A percentile compares a stretch with the other conserved stretches of the same genome.
Evolutionary conservation across 78 protist genomes (phyloP).

Genomic region (Dictyostelium intermedium): DNA sequence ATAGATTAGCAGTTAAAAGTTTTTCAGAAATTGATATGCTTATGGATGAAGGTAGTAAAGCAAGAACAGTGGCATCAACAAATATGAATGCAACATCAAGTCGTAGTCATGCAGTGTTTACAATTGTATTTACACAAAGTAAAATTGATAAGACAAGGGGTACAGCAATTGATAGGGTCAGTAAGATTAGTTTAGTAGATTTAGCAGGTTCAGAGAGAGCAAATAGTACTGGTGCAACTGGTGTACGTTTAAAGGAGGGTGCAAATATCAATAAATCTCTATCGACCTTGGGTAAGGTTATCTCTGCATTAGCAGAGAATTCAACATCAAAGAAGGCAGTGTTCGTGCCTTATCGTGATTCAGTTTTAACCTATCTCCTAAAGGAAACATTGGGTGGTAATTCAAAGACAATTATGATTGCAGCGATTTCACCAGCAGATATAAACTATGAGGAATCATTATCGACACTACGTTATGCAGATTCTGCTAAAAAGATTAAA

Average conservation of each 20-base stretch:
- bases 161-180: slow-evolving; percentile 72
- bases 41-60: slow-evolving; percentile 72
- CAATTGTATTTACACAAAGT: slow-evolving; percentile 77
- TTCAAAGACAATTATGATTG: slow-evolving; percentile 95
- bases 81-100: slow-evolving; percentile 90
- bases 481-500: slow-evolving; percentile 93
- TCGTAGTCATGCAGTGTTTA: slow-evolving; percentile 94
- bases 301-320: slow-evolving; percentile 89
- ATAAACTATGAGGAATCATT: slow-evolving; percentile 89
- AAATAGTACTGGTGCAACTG: slow-evolving; percentile 85
- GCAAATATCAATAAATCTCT: slow-evolving; percentile 89
- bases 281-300: slow-evolving; percentile 90
- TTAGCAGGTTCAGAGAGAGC: slow-evolving; percentile 94
- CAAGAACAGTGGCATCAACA: slow-evolving; percentile 91
- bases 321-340: slow-evolving; percentile 75
- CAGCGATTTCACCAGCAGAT: slow-evolving; percentile 87
- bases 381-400: slow-evolving; percentile 98
- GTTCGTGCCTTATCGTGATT: slow-evolving; percentile 96
- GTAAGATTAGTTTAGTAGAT: slow-evolving; percentile 81
- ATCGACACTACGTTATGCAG: slow-evolving; percentile 96
- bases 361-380: slow-evolving; percentile 93
- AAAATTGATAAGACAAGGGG: slow-evolving; percentile 57
- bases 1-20: slow-evolving; percentile 76
- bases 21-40: slow-evolving; percentile 71
- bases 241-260: slow-evolving; percentile 88